Conservation (phyloP, 2,329 filamentous ascomycete genomes). For the Monilinia fructigena region DNA sequence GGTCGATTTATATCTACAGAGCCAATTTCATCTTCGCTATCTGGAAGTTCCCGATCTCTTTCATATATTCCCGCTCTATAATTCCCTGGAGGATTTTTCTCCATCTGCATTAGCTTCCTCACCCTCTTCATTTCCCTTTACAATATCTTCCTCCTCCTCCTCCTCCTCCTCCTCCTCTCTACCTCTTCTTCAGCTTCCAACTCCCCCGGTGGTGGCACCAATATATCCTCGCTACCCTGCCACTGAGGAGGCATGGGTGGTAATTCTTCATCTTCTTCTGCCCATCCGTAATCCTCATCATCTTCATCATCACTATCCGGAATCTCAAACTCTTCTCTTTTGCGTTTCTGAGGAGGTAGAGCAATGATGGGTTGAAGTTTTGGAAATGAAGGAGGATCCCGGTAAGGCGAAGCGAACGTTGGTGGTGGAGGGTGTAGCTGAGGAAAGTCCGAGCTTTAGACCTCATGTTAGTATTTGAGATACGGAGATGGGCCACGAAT, state of each 20-base stretch:
- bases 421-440: constrained; percentile 22
- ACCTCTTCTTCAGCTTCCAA: constrained; percentile 28
- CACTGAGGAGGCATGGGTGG: constrained; percentile 62
- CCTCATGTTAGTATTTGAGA: constrained; percentile 19
- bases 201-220: constrained; percentile 43
- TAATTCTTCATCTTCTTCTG: constrained; percentile 59
- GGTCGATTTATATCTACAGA: neutral
- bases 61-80: neutral
- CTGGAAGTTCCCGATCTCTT: constrained; percentile 21
- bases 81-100: neutral
- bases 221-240: constrained; percentile 65
- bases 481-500: constrained; percentile 1
- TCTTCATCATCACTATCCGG: constrained; percentile 58
- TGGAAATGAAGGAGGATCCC: neutral
- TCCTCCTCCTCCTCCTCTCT: constrained; percentile 19
- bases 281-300: constrained; percentile 73
- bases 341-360: constrained; percentile 56
- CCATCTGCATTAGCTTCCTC: neutral
- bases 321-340: constrained; percentile 61
- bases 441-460: constrained; percentile 25
- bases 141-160: neutral
- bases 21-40: constrained; percentile 34
- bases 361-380: constrained; percentile 20
- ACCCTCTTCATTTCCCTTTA: constrained; percentile 15
- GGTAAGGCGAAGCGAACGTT: constrained; percentile 14